Conservation (phyloP, 176 grass and related monocot genomes). For the Tuctoria greenei region DNA sequence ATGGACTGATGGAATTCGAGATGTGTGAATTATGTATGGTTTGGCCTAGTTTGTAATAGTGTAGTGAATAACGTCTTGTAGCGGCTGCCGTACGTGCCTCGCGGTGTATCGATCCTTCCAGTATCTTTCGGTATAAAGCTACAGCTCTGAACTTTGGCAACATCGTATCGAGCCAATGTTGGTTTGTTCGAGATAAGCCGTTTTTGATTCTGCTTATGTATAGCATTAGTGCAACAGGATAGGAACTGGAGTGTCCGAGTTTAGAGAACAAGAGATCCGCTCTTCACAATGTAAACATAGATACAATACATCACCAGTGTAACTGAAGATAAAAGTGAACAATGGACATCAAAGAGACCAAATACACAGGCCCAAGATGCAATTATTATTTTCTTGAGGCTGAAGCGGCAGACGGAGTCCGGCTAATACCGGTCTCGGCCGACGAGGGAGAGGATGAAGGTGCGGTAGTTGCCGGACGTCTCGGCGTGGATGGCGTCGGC, state of each 20-base stretch:
- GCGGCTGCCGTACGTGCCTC: neutral
- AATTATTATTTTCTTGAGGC: too few species aligned
- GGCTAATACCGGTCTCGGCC: constrained; percentile 43
- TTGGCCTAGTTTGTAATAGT: constrained; percentile 15
- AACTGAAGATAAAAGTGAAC: neutral
- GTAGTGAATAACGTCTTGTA: neutral
- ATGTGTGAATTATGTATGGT: constrained; percentile 29
- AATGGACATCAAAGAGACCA: neutral
- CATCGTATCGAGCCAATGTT: neutral
- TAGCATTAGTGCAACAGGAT: neutral
- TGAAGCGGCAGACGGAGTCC: too few species aligned
- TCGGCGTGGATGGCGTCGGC: constrained; percentile 73
- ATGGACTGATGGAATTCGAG: neutral
- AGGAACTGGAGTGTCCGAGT: neutral
- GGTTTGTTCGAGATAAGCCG: neutral
- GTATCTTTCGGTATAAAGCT: neutral
- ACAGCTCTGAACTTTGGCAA: neutral
- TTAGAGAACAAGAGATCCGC: neutral
- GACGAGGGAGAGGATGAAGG: constrained; percentile 81
- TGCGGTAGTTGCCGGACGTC: constrained; percentile 82
- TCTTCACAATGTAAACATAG: neutral
- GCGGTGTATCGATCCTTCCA: neutral
- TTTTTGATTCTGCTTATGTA: neutral
- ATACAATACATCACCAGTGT: too few species aligned
- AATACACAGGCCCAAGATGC: neutral